Evolutionary conservation across 805 yeast genomes (phyloP).

Genomic region (Scheffersomyces lignosus): DNA sequence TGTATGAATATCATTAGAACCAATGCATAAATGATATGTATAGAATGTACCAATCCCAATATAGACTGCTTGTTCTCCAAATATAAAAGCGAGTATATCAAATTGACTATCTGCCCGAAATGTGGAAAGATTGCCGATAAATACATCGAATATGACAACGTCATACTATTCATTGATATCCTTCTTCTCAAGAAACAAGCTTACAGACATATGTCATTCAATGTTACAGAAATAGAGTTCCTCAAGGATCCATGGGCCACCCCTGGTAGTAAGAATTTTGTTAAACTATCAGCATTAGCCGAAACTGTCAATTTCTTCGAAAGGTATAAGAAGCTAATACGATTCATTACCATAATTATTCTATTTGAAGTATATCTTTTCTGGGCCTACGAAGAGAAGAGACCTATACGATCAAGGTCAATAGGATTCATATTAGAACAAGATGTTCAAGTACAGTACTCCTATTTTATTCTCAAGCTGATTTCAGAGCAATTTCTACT

Average conservation of each 20-base stretch:
- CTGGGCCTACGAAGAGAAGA: slow-evolving; percentile 89
- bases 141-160: slow-evolving; percentile 87
- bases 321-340: slow-evolving; percentile 22
- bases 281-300: neutral
- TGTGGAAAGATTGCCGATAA: slow-evolving; percentile 83
- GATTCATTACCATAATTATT: slow-evolving; percentile 61
- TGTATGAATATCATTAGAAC: no score
- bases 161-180: slow-evolving; percentile 79
- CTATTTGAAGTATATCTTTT: slow-evolving; percentile 86
- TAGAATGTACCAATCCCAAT: slow-evolving; percentile 71
- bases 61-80: slow-evolving; percentile 65
- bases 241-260: slow-evolving; percentile 3
- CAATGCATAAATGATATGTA: slow-evolving; percentile 86
- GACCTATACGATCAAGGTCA: slow-evolving; percentile 27
- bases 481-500: slow-evolving; percentile 45
- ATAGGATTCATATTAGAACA: slow-evolving; percentile 28
- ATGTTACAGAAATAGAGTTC: slow-evolving; percentile 44
- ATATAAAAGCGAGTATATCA: slow-evolving; percentile 77
- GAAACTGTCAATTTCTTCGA: slow-evolving; percentile 2
- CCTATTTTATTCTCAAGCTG: slow-evolving; percentile 55
- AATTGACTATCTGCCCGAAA: slow-evolving; percentile 69
- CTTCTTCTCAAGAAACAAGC: slow-evolving; percentile 85
- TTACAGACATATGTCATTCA: slow-evolving; percentile 82
- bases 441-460: slow-evolving; percentile 50
- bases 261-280: slow-evolving; percentile 9